Base-by-base conservation (phyloP, 176 grass and related monocot genomes). In the Triticum timopheevii region DNA sequence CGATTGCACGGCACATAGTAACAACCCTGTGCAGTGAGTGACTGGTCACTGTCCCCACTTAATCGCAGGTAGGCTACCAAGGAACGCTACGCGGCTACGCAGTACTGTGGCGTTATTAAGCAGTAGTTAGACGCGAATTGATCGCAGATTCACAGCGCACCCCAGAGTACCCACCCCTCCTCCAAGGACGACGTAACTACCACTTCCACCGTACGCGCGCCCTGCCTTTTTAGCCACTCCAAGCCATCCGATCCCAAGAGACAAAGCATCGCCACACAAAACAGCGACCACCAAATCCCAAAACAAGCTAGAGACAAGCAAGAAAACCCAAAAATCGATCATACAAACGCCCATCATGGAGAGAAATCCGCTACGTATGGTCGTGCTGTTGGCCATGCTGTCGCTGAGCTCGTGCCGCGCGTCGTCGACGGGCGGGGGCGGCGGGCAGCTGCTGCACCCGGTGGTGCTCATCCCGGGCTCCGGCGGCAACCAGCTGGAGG, bases 401-500 rank as follows among this genome's bases (percentile, higher is more conserved):
- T 90, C 66, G 58, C 85, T 85, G 68, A 70, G 62, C 81, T 61
- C 74, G 23, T 83, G 66, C 65, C 47, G 76, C 85, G 80, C 7
- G 4, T 36, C 59, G 23, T 23, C 85, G 23, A 8, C 67, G 79
- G 56, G 8, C 23, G 83, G 17, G 3, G 62, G 16, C 19, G 9
- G 28, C 27, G 69, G 56, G 59, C 61, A 8, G 63, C 73, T 17
- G 74, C 89, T 84, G 88, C 93, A 98, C 66, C 96, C 96, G 34
- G 80, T 98, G 59, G 42, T 98, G 15, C 78, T 98, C 44, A 96
- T 98, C 30, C 96, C 96, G 2, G 96, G 96, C 13, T 30, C 83
- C 47, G 93, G 93, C 3, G 96, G 93, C 77, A 98, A 91, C 92
- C 92, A 98, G 82, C 93, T 98, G 49, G 93, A 98, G 90, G 96